These are phyloP conservation scores for Hypoxylon sp. DNA, from an alignment of 2,329 filamentous ascomycete genomes.

Conservation along the genomic window DNA sequence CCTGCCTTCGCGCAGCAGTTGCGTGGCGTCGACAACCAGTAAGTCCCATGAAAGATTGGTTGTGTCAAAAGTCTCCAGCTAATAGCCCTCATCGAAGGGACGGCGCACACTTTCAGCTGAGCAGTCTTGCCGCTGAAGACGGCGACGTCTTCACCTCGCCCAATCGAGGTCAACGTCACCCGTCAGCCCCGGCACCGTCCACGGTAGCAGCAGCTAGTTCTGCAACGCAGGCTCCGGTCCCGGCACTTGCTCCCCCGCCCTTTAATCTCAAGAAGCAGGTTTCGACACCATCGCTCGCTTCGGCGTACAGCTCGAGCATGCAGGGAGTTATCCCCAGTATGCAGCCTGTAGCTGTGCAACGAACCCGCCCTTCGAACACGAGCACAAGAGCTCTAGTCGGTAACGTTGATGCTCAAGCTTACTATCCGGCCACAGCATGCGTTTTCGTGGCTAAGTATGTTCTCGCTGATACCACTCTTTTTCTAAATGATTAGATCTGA, in stretches of 20 bases:
- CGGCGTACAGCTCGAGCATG: conserved; percentile 19
- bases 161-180: background rate
- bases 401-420: conserved; percentile 65
- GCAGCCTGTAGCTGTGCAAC: conserved; percentile 26
- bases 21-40: conserved; percentile 14
- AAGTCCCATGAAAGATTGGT: conserved; percentile 7
- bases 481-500: conserved; percentile 3
- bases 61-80: background rate
- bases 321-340: conserved; percentile 27
- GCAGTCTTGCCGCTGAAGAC: conserved; percentile 32
- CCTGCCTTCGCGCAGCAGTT: conserved; percentile 2
- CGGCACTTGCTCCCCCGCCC: background rate
- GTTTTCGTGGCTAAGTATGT: conserved; percentile 78
- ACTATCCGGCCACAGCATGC: conserved; percentile 69
- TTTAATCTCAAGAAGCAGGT: background rate
- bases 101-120: conserved; percentile 34
- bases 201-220: background rate
- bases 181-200: conserved; percentile 2
- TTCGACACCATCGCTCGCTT: background rate
- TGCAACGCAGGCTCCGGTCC: background rate
- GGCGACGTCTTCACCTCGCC: conserved; percentile 43
- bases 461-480: background rate
- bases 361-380: conserved; percentile 25
- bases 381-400: conserved; percentile 47
- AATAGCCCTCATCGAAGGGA: conserved; percentile 24